phyloP scores from a whole-genome alignment of 139 green algal species.

The Auxenochlorella protothecoides region DNA sequence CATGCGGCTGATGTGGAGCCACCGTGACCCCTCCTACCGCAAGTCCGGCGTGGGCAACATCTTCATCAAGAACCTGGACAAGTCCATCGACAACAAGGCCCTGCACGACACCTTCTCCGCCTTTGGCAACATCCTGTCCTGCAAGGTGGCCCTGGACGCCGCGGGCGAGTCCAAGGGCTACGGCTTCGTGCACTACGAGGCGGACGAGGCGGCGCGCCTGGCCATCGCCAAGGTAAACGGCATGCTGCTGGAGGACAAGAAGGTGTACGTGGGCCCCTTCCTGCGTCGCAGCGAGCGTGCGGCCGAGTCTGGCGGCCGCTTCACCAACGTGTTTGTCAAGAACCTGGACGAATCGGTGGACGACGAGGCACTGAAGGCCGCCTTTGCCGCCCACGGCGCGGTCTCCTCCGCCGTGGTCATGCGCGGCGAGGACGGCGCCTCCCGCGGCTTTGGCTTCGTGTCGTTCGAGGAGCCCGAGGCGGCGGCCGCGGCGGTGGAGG shows the following conservation, averaged over 20 bases:
- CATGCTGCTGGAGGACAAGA: slow-evolving; percentile 56
- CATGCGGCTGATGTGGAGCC: slow-evolving; percentile 92
- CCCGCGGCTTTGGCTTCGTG: slow-evolving; percentile 87
- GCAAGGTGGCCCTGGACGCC: slow-evolving; percentile 40
- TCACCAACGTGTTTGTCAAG: slow-evolving; percentile 92
- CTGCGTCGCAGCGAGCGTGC: slow-evolving; percentile 59
- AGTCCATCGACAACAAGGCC: slow-evolving; percentile 81
- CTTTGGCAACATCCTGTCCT: slow-evolving; percentile 83
- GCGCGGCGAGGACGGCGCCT: slow-evolving; percentile 56
- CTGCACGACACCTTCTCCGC: slow-evolving; percentile 89
- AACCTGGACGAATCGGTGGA: slow-evolving; percentile 56
- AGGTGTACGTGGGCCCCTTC: slow-evolving; percentile 78
- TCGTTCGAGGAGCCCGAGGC: slow-evolving; percentile 69
- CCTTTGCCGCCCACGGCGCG: slow-evolving; percentile 60
- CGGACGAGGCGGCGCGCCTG: slow-evolving; percentile 57
- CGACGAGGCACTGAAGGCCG: slow-evolving; percentile 54
- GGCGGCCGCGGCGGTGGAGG: slow-evolving; percentile 61
- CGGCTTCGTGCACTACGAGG: slow-evolving; percentile 91
- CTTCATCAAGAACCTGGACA: slow-evolving; percentile 97
- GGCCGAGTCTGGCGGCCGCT: slow-evolving; percentile 42
- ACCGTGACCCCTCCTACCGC: slow-evolving; percentile 64
- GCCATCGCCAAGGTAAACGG: slow-evolving; percentile 75
- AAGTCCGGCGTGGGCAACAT: slow-evolving; percentile 80
- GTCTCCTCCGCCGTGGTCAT: slow-evolving; percentile 63
- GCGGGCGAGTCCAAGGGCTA: slow-evolving; percentile 72